Evolutionary conservation across 306 rosid species (phyloP).

Genomic region (Lathyrus oleraceus): DNA sequence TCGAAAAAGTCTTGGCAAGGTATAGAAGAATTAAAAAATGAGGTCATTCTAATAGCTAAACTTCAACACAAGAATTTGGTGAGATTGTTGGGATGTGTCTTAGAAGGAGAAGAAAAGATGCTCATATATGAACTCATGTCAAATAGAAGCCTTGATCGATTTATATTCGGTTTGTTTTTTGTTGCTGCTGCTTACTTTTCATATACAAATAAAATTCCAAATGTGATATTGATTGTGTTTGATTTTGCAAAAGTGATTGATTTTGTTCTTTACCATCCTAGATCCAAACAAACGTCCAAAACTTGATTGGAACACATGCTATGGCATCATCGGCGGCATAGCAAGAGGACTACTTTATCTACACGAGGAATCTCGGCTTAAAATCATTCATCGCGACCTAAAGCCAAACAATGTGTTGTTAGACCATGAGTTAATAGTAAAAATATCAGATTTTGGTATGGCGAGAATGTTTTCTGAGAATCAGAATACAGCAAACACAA

Average conservation of each 20-base stretch:
- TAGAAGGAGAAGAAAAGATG: slow-evolving; percentile 59
- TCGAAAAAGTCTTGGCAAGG: slow-evolving; percentile 71
- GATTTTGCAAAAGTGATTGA: not conserved
- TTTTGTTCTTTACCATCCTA: slow-evolving; percentile 19
- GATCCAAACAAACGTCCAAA: slow-evolving; percentile 43
- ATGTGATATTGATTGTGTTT: not conserved
- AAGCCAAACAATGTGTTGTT: slow-evolving; percentile 60
- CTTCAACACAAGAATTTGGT: slow-evolving; percentile 72
- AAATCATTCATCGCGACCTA: slow-evolving; percentile 58
- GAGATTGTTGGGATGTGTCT: slow-evolving; percentile 58
- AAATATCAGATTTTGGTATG: slow-evolving; percentile 63
- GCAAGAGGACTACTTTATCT: slow-evolving; percentile 47
- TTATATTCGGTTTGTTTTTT: slow-evolving; percentile 54
- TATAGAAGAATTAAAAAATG: slow-evolving; percentile 61
- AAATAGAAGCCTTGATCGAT: slow-evolving; percentile 60
- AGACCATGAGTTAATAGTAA: slow-evolving; percentile 48
- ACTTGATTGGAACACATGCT: slow-evolving; percentile 48
- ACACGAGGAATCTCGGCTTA: slow-evolving; percentile 58
- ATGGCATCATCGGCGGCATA: slow-evolving; percentile 48
- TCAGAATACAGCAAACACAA: slow-evolving; percentile 52
- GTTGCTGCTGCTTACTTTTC: not conserved
- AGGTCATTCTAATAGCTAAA: slow-evolving; percentile 54
- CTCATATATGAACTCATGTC: slow-evolving; percentile 66
- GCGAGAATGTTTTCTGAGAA: slow-evolving; percentile 56
- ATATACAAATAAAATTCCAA: not conserved